Evolutionary conservation across 306 rosid genomes (phyloP), one percentile per base, ranked within the genome.

Genomic region (Begonia fuchsioides): DNA sequence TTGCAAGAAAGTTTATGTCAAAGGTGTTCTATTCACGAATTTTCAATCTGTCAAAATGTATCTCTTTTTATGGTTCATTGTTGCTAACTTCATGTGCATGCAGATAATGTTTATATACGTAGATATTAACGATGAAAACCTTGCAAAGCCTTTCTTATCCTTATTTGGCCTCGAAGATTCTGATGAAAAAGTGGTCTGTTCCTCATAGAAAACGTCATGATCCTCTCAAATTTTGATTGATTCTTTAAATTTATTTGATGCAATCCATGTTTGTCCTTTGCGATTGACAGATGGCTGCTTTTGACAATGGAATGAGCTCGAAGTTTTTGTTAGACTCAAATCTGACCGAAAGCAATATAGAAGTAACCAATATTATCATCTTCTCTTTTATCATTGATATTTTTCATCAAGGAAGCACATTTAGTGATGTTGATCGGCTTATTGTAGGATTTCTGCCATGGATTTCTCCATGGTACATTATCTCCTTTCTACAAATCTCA

Each of bases 131-230:
- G 73, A 81, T 18, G 95, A 79, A 75, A 79, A 90, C 78, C 95
- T 85, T 40, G 95, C 98, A 38, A 90, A 90, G 75, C 98, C 98
- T 32, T 75, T 76, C 67, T 73, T 85, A 53, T 70, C 94, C 1
- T 50, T 90, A 71, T 77, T 75, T 60, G 95, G 98, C 61, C 85
- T 90, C 12, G 95, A 90, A 75, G 95, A 90, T 56, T 72, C 94
- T 47, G 65, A 68, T 45, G 50, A 73, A 50, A 69, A 68, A 39
- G 92, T 77, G 94, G 97, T 88, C 59, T 54, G 97, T 78, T 56
- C 32, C 20, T 43, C 9, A 14, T 59, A 44, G 39, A 55, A 61
- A 55, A 32, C 60, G 51, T 51, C 48, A 18, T 15, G 53, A 56
- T 53, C 11, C 44, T 41, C 50, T 43, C 51, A 4, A 11, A 41